phyloP scores from a whole-genome alignment of 805 yeast genomes.

The Wickerhamomyces pijperi region DNA sequence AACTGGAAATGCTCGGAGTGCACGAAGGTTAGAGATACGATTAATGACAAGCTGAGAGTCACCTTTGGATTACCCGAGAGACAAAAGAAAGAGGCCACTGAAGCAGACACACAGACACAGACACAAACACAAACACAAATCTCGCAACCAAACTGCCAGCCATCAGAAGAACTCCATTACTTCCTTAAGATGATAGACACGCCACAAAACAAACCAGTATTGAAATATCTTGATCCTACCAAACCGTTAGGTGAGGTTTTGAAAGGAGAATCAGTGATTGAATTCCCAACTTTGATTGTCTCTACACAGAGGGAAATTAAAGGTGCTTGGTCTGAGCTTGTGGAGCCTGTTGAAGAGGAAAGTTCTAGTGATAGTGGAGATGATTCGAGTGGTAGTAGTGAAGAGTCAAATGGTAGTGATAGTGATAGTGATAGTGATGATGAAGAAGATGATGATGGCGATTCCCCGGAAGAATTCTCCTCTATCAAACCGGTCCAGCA shows the following conservation, averaged over 20 bases:
- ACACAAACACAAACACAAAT: no score
- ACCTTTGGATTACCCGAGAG: slow-evolving; percentile 2
- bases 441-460: slow-evolving; percentile 13
- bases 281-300: slow-evolving; percentile 62
- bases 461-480: slow-evolving; percentile 12
- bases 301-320: slow-evolving; percentile 20
- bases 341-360: slow-evolving; percentile 12
- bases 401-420: slow-evolving; percentile 3
- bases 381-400: slow-evolving; percentile 5
- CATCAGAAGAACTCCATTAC: slow-evolving; percentile 12
- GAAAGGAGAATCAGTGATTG: slow-evolving; percentile 53
- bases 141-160: no score
- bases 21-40: slow-evolving; percentile 17
- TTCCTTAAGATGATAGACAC: slow-evolving; percentile 21
- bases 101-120: no score
- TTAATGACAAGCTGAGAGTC: slow-evolving; percentile 19
- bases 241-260: slow-evolving; percentile 36
- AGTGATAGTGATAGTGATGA: slow-evolving; percentile 8
- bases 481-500: slow-evolving; percentile 2
- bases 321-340: slow-evolving; percentile 15
- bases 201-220: slow-evolving; percentile 22
- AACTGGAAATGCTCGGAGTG: slow-evolving; percentile 26
- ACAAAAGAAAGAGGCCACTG: not conserved
- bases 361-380: slow-evolving; percentile 1
- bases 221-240: slow-evolving; percentile 26